Conservation (phyloP, 441 rosid species). For the Erysimum cheiri region DNA sequence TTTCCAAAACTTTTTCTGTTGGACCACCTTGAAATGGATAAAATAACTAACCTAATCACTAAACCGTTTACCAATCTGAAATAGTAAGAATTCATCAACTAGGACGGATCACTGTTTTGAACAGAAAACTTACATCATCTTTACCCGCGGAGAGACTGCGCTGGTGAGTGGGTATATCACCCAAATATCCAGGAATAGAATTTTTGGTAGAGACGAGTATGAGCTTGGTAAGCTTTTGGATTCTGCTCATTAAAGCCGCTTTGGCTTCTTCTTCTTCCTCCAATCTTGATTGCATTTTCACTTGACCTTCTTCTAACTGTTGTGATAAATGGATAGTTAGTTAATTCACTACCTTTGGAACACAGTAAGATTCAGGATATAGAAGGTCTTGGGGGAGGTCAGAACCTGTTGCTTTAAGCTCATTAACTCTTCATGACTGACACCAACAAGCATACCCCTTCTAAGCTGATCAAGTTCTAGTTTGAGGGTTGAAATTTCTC, state of each 20-base stretch:
- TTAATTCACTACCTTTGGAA: constrained; percentile 21
- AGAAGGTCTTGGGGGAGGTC: constrained; percentile 19
- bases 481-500: constrained; percentile 90
- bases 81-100: constrained; percentile 11
- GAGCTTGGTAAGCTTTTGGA: constrained; percentile 97
- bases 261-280: constrained; percentile 99
- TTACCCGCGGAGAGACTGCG: constrained; percentile 69
- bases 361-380: constrained; percentile 17
- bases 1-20: constrained; percentile 6
- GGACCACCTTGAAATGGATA: constrained; percentile 22
- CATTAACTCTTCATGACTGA: constrained; percentile 93
- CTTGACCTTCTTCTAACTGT: constrained; percentile 99
- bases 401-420: constrained; percentile 90
- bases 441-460: constrained; percentile 84
- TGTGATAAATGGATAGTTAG: constrained; percentile 22
- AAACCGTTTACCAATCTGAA: neutral
- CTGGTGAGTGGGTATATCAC: constrained; percentile 74
- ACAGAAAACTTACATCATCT: constrained; percentile 68
- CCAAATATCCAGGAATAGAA: constrained; percentile 72
- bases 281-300: constrained; percentile 98
- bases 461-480: constrained; percentile 89
- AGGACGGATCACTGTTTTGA: constrained; percentile 1
- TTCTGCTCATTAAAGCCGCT: constrained; percentile 99
- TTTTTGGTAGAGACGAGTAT: constrained; percentile 97
- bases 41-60: neutral